Evolutionary conservation across 371 early-diverging fungal genomes (phyloP).

Genomic region (Umbelopsis sp.): DNA sequence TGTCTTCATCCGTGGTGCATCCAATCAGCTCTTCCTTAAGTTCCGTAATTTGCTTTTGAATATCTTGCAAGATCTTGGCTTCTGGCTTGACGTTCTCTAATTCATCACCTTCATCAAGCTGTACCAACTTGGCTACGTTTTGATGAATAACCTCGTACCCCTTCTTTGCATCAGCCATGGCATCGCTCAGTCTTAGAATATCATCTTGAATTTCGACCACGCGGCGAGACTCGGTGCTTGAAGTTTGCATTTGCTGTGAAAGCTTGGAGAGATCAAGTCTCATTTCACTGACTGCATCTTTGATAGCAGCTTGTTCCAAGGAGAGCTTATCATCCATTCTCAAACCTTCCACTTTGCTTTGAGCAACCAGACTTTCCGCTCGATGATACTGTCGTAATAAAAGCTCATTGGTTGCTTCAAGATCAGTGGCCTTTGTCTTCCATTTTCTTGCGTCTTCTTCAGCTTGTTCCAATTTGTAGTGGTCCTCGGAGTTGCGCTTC

Average conservation of each 20-base stretch:
- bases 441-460: conserved; percentile 25
- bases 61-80: background rate
- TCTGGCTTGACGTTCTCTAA: background rate
- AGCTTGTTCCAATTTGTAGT: conserved; percentile 11
- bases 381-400: conserved; percentile 1
- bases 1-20: background rate
- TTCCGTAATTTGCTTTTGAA: background rate
- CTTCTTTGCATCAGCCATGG: background rate
- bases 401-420: conserved; percentile 20
- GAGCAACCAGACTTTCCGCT: conserved; percentile 7
- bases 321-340: conserved; percentile 6
- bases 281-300: conserved; percentile 13
- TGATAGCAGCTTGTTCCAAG: conserved; percentile 9
- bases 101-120: background rate
- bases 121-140: background rate
- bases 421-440: conserved; percentile 32
- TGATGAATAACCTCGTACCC: background rate
- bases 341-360: conserved; percentile 9
- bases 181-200: background rate
- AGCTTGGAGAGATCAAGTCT: conserved; percentile 1
- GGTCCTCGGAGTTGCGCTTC: conserved; percentile 9
- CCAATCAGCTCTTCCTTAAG: conserved; percentile 2
- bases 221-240: background rate
- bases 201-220: conserved; percentile 3
- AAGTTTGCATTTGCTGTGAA: background rate